Base-by-base conservation (phyloP, 2,329 filamentous ascomycete species). In the Esteya vermicola region DNA sequence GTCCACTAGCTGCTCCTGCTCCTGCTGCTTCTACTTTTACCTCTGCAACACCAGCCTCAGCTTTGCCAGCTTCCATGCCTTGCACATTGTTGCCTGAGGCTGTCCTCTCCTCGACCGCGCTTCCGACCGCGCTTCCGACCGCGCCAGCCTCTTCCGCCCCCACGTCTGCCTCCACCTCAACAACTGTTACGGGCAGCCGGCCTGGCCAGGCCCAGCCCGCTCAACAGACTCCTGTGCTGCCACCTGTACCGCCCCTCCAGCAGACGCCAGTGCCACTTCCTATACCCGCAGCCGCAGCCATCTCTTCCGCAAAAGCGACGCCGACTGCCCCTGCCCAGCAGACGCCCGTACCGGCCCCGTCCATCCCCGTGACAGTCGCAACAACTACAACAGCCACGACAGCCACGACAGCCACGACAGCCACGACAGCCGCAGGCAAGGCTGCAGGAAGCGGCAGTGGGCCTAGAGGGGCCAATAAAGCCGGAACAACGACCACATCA, bases 291-390 rank as follows among this genome's bases (percentile, higher is more conserved):
- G 21, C 38, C 8, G 20, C 32, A 40, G 38, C 12, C 26, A 14
- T 14, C 14, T 32, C 12, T n/a, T 13, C 30, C 30, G 30, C 31
- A 20, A 16, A 16, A 6, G 33, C 34, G 6, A 33, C 39, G 16
- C 39, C 39, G 9, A 21, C 36, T 1, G 13, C 25, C 13, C 38
- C 23, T 5, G 27, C 39, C n/a, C 37, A 40, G 13, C 36, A 45
- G 20, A 47, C 45, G 4, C 45, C 45, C 3, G 43, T 47, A 13
- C 45, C 40, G 14, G 40, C 46, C 14, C 46, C 46, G 12, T 36
- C 43, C 3, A 42, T 48, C 1, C 46, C 46, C 13, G n/a, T 16
- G 4, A 13, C 16, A 10, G 18, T 14, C 19, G 12, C 26, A 6
- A 21, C 21, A 4, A 19, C 31, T 6, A n/a, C 34, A 4, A 14